Evolutionary conservation across 129 eudicot genomes (phyloP).

Genomic region (Artemisia argyi): DNA sequence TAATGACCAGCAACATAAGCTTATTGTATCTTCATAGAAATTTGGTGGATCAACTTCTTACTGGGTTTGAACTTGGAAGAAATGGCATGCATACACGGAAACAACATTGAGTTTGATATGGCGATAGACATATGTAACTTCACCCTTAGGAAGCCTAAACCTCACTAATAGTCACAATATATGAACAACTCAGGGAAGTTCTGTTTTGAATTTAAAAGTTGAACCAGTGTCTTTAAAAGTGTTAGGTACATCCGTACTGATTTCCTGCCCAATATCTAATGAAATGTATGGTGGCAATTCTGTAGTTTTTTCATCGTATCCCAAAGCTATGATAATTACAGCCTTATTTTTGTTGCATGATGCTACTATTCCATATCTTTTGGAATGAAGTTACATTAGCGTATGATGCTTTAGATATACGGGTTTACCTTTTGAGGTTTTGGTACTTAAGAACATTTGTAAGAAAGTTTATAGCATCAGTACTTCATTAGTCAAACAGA

Average conservation of each 20-base stretch:
- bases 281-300: not conserved
- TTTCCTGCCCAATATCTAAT: not conserved
- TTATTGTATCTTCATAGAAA: not conserved
- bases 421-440: constrained; percentile 11
- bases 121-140: no score
- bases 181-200: no score
- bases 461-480: not conserved
- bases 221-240: not conserved
- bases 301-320: no score
- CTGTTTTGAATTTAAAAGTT: not conserved
- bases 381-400: not conserved
- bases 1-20: constrained; percentile 1
- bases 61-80: constrained; percentile 1
- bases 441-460: not conserved
- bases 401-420: constrained; percentile 1
- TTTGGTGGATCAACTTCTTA: constrained; percentile 4
- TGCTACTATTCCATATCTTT: not conserved
- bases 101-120: not conserved
- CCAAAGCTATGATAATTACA: not conserved
- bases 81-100: constrained; percentile 2
- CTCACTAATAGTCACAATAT: no score
- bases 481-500: not conserved
- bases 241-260: not conserved
- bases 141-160: no score
- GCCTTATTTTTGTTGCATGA: not conserved